Evolutionary conservation across 140 eudicot genomes (phyloP), one percentile per base, ranked within the genome.

Genomic region (Stevia rebaudiana): DNA sequence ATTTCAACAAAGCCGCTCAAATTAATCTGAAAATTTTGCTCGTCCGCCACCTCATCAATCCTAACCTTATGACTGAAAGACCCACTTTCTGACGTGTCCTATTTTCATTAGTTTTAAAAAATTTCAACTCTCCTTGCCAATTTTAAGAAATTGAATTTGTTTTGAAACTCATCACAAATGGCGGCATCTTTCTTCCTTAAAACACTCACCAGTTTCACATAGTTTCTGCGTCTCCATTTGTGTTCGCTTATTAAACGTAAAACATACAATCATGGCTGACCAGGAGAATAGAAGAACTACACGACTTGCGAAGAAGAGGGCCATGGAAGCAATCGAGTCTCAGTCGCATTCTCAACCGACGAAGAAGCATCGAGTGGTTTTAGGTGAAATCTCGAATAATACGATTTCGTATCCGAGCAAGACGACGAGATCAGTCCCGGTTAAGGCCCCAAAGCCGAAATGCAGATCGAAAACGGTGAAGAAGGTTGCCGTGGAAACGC

Each of bases 381-480:
- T 90, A 82, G 94, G 94, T 8, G 97, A 90, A 74, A 57, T 90
- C 47, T 63, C 81, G 25, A 77, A 84, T 68, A 51, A 71, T 13
- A 24, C 55, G 6, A 35, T 10, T 6, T 11, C 53, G 4, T 36
- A 37, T 10, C 3, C 4, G 13, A 21, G 7, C 8, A 10, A 46
- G 3, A 13, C 52, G 11, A 46, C 0, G 33, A 28, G 33, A 28
- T 28, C 33, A 28, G 33, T 28, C 21, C 11, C 23, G 40, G 76
- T 12, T 7, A 36, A 21, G 11, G 16, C 7, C 7, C 67, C 41
- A 35, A 80, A 70, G 21, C 67, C 37, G 22, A 70, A 79, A 64
- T 49, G 40, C 31, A 55, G 23, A 50, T 52, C 70, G 23, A 67
- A 68, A 58, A 81, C 71, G 60, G 74, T 43, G 37, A 76, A 69